phyloP scores from a whole-genome alignment of 768 basidiomycete genomes.

The Guyanaporus albipodus region DNA sequence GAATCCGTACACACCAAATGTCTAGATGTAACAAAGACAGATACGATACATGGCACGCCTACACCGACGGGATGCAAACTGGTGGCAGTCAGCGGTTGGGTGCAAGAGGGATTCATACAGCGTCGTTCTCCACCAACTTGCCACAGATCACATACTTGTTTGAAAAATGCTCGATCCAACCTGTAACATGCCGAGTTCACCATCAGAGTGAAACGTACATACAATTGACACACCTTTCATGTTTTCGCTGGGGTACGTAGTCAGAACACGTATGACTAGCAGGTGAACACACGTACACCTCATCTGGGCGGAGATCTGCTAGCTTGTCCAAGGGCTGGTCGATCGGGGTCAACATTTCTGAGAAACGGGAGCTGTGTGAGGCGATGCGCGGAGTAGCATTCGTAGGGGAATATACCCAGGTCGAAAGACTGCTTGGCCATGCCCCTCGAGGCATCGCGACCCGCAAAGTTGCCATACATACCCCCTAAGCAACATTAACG shows the following conservation, averaged over 20 bases:
- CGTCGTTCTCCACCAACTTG: constrained; percentile 78
- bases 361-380: not conserved
- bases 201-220: not conserved
- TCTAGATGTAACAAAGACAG: constrained; percentile 4
- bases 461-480: constrained; percentile 97
- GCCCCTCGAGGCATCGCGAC: constrained; percentile 90
- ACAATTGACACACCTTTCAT: constrained; percentile 61
- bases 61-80: not conserved
- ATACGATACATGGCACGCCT: constrained; percentile 10
- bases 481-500: constrained; percentile 53
- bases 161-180: constrained; percentile 92
- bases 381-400: not conserved
- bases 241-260: constrained; percentile 60
- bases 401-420: constrained; percentile 48
- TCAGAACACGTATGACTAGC: not conserved
- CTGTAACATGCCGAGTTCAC: constrained; percentile 31
- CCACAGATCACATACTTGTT: constrained; percentile 92
- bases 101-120: constrained; percentile 22
- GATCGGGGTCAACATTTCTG: constrained; percentile 88
- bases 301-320: constrained; percentile 69
- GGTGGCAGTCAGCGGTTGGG: not conserved
- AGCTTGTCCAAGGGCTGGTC: constrained; percentile 86
- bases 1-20: not conserved
- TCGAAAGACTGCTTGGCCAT: constrained; percentile 99
- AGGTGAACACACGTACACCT: constrained; percentile 58